Evolutionary conservation across 1,139 yeast genomes (phyloP), one percentile per base, ranked within the genome.

Genomic region (Kurtzmaniella quercitrusa): DNA sequence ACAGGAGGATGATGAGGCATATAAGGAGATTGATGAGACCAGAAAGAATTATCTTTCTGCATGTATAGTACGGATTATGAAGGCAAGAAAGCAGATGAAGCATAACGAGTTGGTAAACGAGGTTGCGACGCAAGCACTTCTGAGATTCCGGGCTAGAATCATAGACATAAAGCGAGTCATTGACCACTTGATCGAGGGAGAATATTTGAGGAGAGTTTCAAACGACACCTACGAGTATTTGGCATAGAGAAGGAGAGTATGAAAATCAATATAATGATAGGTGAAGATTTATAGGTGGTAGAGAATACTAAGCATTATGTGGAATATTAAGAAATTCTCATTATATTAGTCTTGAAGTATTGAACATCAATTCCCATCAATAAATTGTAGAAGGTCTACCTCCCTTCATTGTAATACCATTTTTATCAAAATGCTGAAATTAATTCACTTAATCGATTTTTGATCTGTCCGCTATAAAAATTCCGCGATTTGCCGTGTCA

Each of bases 41-140:
- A 80, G 98, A 55, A 88, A 84, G 68, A 80, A 86, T 58, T 84
- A 84, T 66, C 74, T 93, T 55, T 88, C 89, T 58, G 96, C 98
- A 1, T 87, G 95, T 56, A 88, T 93, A 65, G 98, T 93, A 38
- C 79, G 98, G 56, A 88, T 93, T 56, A 93, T 93, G 98, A 93
- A 93, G 68, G 91, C 96, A 1, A 78, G 97, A 57, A 86, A 89
- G 63, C 75, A 74, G 41, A 72, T 88, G 53, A 80, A 81, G 49
- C 97, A 89, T 59, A 85, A 84, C 41, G 83, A 83, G 42, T 74
- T 93, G 56, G 82, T 91, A 42, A 88, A 86, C 53, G 98, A 93
- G 62, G 94, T 93, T 33, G 82, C 88, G 53, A 86, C 88, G 43
- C 96, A 89, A 61, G 80, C 96, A 5, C 82, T 81, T 56, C 80